These are phyloP conservation scores for Podospora anserina DNA, from an alignment of 495 filamentous ascomycete species.

Conservation along the genomic window DNA sequence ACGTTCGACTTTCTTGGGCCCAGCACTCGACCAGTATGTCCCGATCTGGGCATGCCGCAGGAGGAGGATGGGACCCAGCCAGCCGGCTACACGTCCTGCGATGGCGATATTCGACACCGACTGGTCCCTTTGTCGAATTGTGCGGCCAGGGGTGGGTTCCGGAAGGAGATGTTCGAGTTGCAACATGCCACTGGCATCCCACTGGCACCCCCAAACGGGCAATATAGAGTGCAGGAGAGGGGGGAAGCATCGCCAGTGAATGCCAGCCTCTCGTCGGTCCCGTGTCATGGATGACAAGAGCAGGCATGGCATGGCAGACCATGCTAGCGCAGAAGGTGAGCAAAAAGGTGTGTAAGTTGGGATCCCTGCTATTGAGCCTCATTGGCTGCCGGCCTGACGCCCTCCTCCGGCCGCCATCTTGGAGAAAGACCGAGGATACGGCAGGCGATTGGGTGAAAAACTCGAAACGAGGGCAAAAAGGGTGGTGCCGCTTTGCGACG, in stretches of 20 bases:
- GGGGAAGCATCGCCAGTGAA: constrained; percentile 15
- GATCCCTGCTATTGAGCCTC: constrained; percentile 38
- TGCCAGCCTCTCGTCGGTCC: constrained; percentile 27
- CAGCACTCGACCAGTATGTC: constrained; percentile 1
- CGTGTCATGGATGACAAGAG: constrained; percentile 24
- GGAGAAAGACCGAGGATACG: constrained; percentile 25
- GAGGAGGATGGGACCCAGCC: constrained; percentile 5
- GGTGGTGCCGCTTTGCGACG: constrained; percentile 23
- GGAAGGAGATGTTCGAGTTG: not conserved
- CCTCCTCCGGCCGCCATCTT: constrained; percentile 31
- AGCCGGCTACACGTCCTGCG: constrained; percentile 2
- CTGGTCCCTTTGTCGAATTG: not conserved
- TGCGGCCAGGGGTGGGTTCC: not conserved
- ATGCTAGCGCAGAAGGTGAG: constrained; percentile 38
- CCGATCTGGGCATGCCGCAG: constrained; percentile 19
- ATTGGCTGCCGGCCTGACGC: constrained; percentile 34
- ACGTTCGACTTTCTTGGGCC: constrained; percentile 14
- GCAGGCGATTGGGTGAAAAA: constrained; percentile 27
- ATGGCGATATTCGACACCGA: not conserved
- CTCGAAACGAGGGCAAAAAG: constrained; percentile 20
- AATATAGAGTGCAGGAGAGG: constrained; percentile 26
- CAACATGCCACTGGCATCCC: not conserved
- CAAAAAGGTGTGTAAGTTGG: constrained; percentile 33
- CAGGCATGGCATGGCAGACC: constrained; percentile 17
- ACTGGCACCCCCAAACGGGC: constrained; percentile 15